A percentile compares a stretch with the other conserved stretches of the same genome.
These are phyloP conservation scores for Didymellaceae sp. DNA, from an alignment of 2,329 filamentous ascomycete genomes.

Conservation along the genomic window DNA sequence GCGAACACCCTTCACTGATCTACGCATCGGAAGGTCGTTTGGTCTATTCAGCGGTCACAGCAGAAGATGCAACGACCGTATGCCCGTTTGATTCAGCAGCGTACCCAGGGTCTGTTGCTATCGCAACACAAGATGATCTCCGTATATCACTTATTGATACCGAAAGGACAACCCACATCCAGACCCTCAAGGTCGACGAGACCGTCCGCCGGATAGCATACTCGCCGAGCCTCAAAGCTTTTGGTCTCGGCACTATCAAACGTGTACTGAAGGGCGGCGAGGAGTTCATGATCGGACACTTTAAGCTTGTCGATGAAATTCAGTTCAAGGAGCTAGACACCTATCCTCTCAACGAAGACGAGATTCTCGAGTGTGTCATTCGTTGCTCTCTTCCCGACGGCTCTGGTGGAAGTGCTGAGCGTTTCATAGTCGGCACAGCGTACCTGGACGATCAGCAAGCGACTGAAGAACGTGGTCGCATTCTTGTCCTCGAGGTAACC, in stretches of 20 bases:
- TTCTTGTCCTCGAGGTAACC: conserved; percentile 84
- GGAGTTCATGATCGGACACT: conserved; percentile 79
- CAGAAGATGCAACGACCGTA: conserved; percentile 81
- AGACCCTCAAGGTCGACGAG: conserved; percentile 76
- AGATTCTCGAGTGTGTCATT: conserved; percentile 86
- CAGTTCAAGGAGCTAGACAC: conserved; percentile 80
- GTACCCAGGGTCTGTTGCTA: conserved; percentile 79
- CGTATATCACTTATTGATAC: conserved; percentile 83
- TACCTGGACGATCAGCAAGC: conserved; percentile 69
- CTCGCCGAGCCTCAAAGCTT: conserved; percentile 77
- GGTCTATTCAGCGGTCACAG: conserved; percentile 91
- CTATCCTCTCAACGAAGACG: conserved; percentile 68
- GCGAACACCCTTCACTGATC: conserved; percentile 91
- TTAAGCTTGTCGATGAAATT: conserved; percentile 90
- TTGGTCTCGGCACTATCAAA: conserved; percentile 85
- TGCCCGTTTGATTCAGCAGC: conserved; percentile 82
- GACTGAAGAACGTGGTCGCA: conserved; percentile 69
- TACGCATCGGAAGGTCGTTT: conserved; percentile 88
- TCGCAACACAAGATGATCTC: conserved; percentile 78
- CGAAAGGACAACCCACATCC: conserved; percentile 86
- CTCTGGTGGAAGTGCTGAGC: conserved; percentile 66
- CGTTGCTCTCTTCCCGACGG: conserved; percentile 73
- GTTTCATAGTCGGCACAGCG: conserved; percentile 91
- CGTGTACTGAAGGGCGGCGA: conserved; percentile 72
- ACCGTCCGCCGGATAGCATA: conserved; percentile 89